phyloP scores from a whole-genome alignment of 2,329 filamentous ascomycete genomes.

The Metarhizium sp. region DNA sequence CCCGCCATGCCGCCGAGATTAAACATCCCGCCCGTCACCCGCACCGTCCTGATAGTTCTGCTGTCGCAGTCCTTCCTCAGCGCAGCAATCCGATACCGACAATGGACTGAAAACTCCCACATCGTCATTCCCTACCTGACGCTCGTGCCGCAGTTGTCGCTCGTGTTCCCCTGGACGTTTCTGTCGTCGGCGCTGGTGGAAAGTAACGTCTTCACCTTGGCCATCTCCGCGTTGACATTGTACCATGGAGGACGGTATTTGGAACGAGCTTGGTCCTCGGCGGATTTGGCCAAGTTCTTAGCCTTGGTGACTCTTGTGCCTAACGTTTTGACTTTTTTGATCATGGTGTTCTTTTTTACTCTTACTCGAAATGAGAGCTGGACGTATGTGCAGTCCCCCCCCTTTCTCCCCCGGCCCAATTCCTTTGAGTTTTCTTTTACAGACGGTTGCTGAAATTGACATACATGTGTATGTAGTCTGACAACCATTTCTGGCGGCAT shows the following conservation, averaged over 20 bases:
- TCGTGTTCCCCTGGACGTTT: conserved; percentile 91
- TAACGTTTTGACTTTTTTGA: conserved; percentile 64
- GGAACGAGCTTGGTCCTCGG: conserved; percentile 89
- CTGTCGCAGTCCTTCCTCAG: conserved; percentile 74
- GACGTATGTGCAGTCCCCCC: conserved; percentile 45
- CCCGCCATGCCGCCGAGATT: conserved; percentile 66
- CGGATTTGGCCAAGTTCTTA: conserved; percentile 86
- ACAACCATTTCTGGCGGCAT: conserved; percentile 84
- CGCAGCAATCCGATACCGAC: conserved; percentile 63
- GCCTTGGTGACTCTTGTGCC: conserved; percentile 68
- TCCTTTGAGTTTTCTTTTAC: background rate
- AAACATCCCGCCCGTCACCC: conserved; percentile 87
- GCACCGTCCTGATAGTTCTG: conserved; percentile 66
- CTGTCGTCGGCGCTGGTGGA: conserved; percentile 81
- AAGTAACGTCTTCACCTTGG: conserved; percentile 81
- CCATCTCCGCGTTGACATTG: conserved; percentile 66
- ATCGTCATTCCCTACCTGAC: conserved; percentile 79
- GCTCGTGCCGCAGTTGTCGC: conserved; percentile 71
- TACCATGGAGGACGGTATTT: conserved; percentile 93
- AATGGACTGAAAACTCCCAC: conserved; percentile 53
- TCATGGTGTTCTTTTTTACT: conserved; percentile 65
- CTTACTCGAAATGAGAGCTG: conserved; percentile 57
- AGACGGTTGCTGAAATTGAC: background rate
- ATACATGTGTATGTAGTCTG: conserved; percentile 36
- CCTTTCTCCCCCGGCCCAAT: too few relatives aligned